phyloP scores from a whole-genome alignment of 805 yeast genomes.

The Candida pseudofarinosa region DNA sequence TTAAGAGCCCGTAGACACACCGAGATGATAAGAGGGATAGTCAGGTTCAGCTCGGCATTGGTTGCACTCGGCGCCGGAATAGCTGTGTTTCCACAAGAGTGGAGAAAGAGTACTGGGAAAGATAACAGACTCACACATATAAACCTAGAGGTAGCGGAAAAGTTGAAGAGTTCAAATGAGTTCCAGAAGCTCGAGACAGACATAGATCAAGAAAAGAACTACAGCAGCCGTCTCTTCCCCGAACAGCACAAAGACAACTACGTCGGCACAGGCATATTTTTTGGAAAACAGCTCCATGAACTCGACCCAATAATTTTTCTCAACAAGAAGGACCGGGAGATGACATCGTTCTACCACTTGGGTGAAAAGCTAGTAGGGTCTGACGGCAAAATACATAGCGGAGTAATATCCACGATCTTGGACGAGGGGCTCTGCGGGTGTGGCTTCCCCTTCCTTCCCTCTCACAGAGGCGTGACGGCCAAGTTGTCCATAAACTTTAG shows the following conservation, averaged over 20 bases:
- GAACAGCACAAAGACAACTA: conserved; percentile 56
- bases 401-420: conserved; percentile 69
- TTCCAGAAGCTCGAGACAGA: conserved; percentile 16
- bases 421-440: conserved; percentile 85
- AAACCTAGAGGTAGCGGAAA: conserved; percentile 17
- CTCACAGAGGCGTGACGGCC: conserved; percentile 87
- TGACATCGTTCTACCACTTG: conserved; percentile 65
- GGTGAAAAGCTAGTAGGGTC: conserved; percentile 64
- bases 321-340: conserved; percentile 46
- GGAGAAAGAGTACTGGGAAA: conserved; percentile 16
- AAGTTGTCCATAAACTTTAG: conserved; percentile 61
- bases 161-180: conserved; percentile 16
- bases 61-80: conserved; percentile 29
- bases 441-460: conserved; percentile 80
- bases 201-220: conserved; percentile 7
- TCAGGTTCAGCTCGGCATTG: conserved; percentile 24
- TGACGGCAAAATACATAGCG: conserved; percentile 76
- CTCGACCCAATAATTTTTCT: conserved; percentile 71
- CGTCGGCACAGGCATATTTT: conserved; percentile 68
- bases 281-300: conserved; percentile 63
- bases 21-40: conserved; percentile 24
- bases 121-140: conserved; percentile 12
- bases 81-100: conserved; percentile 22
- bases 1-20: no score
- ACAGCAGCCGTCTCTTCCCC: conserved; percentile 38